phyloP scores from a whole-genome alignment of 345 rosid genomes.

The Lepidium sativum region DNA sequence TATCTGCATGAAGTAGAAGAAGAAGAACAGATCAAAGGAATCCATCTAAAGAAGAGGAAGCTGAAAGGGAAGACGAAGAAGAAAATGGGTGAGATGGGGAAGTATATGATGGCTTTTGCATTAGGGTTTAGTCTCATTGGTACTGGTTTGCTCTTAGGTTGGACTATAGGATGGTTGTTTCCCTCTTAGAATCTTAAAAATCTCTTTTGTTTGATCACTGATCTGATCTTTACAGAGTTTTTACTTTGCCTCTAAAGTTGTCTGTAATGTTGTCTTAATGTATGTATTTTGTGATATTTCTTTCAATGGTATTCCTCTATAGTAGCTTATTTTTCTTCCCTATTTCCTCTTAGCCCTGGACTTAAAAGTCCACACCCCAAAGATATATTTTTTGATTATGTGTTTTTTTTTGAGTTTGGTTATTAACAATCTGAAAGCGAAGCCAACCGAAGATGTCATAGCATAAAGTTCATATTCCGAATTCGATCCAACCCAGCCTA shows the following conservation, averaged over 20 bases:
- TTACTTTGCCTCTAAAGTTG: background rate
- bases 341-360: too few relatives aligned
- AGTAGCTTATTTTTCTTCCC: background rate
- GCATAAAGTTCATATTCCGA: too few relatives aligned
- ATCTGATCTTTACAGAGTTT: background rate
- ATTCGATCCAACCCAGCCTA: too few relatives aligned
- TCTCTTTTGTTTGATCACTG: slow-evolving; percentile 2
- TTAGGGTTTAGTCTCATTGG: slow-evolving; percentile 79
- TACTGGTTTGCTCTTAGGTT: slow-evolving; percentile 84
- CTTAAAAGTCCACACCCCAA: too few relatives aligned
- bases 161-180: slow-evolving; percentile 91
- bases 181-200: slow-evolving; percentile 32
- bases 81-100: slow-evolving; percentile 29
- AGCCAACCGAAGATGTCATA: too few relatives aligned
- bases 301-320: background rate
- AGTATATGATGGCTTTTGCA: slow-evolving; percentile 58
- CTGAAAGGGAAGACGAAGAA: slow-evolving; percentile 30
- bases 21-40: slow-evolving; percentile 10
- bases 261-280: background rate
- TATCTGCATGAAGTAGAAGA: slow-evolving; percentile 28
- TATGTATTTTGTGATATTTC: slow-evolving; percentile 4
- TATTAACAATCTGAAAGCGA: too few relatives aligned
- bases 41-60: slow-evolving; percentile 21
- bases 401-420: too few relatives aligned
- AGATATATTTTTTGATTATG: too few relatives aligned